A percentile compares a stretch with the other conserved stretches of the same genome.
phyloP scores from a whole-genome alignment of 2,329 filamentous ascomycete species.

The Escovopsis sp. region DNA sequence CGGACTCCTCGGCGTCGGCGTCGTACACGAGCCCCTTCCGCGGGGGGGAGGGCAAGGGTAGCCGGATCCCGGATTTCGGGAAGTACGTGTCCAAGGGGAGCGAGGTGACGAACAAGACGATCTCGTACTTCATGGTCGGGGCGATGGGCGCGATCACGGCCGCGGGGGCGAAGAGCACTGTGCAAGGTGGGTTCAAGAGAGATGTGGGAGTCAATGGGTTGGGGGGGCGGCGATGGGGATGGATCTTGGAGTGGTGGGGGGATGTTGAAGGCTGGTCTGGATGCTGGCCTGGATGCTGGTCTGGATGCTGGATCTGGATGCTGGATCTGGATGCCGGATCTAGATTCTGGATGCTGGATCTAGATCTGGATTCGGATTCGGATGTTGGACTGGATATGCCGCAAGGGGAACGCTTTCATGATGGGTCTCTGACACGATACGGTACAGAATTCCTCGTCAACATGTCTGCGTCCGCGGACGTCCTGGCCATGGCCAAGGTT shows the following conservation, averaged over 20 bases:
- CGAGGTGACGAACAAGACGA: constrained; percentile 65
- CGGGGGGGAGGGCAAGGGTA: constrained; percentile 38
- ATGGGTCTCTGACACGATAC: no score
- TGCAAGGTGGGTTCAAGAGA: constrained; percentile 88
- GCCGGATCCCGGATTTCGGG: constrained; percentile 75
- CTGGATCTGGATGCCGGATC: not conserved
- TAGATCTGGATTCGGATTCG: constrained; percentile 7
- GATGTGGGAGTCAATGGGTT: not conserved
- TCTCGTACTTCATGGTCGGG: constrained; percentile 97
- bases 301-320: no score
- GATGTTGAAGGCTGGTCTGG: no score
- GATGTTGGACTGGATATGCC: constrained; percentile 11
- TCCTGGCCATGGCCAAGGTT: constrained; percentile 98
- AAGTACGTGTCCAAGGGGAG: constrained; percentile 64
- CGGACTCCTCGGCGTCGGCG: constrained; percentile 30
- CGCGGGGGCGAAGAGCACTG: constrained; percentile 90
- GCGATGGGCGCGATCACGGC: constrained; percentile 84
- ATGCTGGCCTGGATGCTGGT: no score
- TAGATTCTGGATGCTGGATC: not conserved
- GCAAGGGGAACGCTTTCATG: no score
- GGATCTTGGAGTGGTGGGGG: not conserved
- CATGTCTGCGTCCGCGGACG: constrained; percentile 98
- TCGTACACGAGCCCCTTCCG: constrained; percentile 50
- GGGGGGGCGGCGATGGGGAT: not conserved
- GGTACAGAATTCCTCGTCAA: constrained; percentile 94